Evolutionary conservation across 768 basidiomycete species (phyloP), one percentile per base, ranked within the genome.

Genomic region (Neoboletus subvelutipes): DNA sequence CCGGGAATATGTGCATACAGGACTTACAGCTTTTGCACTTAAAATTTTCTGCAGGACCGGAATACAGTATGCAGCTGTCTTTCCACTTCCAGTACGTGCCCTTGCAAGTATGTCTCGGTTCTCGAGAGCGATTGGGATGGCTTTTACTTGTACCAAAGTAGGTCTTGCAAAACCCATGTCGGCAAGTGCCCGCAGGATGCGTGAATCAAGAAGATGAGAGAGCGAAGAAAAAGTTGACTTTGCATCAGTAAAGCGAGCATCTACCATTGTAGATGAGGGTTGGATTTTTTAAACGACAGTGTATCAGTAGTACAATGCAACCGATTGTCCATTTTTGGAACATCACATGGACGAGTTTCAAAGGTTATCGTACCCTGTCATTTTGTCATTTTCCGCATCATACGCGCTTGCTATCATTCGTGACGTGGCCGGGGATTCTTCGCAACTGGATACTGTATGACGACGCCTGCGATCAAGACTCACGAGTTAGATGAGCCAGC

Each of bases 21-120:
- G 57, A 80, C 87, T 73, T 71, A 93, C 93, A 70, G 76, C 78
- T 82, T 94, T 95, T 3, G 83, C 81, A 59, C 78, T 83, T 52
- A 98, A 67, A 24, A 98, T 86, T 71, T 93, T 95, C 70, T 98
- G 94, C 0, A 92, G 77, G 26, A 95, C 75, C 0, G 97, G 97
- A 11, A 98, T 80, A 64, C 91, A 92, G 70, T 99, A 99, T 3
- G 97, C 94, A 4, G 90, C 92, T 0, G 97, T 99, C 77, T 99
- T 99, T 26, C 97, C 97, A 55, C 92, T 94, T 18, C 97, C 97
- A 4, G 97, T 99, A 33, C 92, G 83, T 3, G 97, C 96, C 45
- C 92, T 83, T 20, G 95, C 96, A 33, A 99, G 84, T 52, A 99
- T 90, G 71, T 99, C 97, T 34, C 80, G 78, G 61, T 88, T 86